Conservation (phyloP, 768 basidiomycete genomes). For the Collybiopsis luxurians region DNA sequence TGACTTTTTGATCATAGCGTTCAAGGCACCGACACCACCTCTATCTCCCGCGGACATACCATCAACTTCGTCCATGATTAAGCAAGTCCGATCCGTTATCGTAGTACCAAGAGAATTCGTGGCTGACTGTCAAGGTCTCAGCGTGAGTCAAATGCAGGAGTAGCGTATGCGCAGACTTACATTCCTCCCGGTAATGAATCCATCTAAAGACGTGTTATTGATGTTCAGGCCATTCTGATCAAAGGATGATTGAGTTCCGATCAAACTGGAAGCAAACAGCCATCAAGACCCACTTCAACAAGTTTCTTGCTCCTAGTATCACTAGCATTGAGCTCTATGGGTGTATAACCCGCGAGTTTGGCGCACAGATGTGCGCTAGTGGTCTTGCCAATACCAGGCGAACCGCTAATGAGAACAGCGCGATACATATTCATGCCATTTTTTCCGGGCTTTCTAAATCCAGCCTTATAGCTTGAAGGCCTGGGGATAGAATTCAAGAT, state of each 20-base stretch:
- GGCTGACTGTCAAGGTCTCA: slow-evolving; percentile 26
- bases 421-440: slow-evolving; percentile 76
- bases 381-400: slow-evolving; percentile 98
- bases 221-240: slow-evolving; percentile 84
- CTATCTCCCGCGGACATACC: slow-evolving; percentile 98
- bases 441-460: slow-evolving; percentile 95
- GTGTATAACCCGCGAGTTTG: slow-evolving; percentile 84
- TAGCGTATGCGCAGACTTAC: slow-evolving; percentile 28
- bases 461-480: slow-evolving; percentile 66
- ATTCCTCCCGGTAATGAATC: slow-evolving; percentile 65
- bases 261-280: background rate
- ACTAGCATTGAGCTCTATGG: slow-evolving; percentile 96
- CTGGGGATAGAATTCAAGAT: slow-evolving; percentile 34
- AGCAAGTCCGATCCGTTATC: slow-evolving; percentile 76
- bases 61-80: slow-evolving; percentile 99
- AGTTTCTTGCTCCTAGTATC: slow-evolving; percentile 96
- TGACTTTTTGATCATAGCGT: slow-evolving; percentile 89
- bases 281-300: slow-evolving; percentile 63
- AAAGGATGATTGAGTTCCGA: background rate
- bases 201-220: slow-evolving; percentile 84
- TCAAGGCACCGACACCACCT: slow-evolving; percentile 93
- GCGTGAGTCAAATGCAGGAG: background rate
- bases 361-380: slow-evolving; percentile 93
- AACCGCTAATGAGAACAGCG: slow-evolving; percentile 86
- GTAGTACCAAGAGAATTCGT: slow-evolving; percentile 69